These are phyloP conservation scores for Suhomyces maxii DNA, from an alignment of 1,139 yeast genomes.

Conservation along the genomic window DNA sequence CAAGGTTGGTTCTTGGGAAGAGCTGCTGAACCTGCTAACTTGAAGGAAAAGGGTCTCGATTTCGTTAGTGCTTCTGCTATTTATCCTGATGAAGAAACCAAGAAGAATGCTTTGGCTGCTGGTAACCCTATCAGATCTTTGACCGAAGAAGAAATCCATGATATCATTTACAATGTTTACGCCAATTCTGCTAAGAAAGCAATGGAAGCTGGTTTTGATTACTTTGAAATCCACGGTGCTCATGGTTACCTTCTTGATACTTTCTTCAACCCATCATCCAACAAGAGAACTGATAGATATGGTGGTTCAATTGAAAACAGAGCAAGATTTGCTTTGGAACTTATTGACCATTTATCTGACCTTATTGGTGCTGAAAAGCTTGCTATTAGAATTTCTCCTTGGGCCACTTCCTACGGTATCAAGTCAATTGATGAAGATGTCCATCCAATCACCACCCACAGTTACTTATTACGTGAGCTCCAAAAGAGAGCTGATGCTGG, in stretches of 20 bases:
- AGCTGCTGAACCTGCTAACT: slow-evolving; percentile 7
- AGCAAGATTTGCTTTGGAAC: slow-evolving; percentile 14
- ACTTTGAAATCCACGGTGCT: slow-evolving; percentile 18
- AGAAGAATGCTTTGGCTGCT: slow-evolving; percentile 12
- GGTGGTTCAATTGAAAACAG: slow-evolving; percentile 21
- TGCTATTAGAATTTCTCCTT: slow-evolving; percentile 65
- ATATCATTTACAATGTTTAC: slow-evolving; percentile 11
- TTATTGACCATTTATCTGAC: slow-evolving; percentile 27
- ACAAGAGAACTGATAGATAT: slow-evolving; percentile 19
- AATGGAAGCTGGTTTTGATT: slow-evolving; percentile 18
- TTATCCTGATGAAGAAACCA: slow-evolving; percentile 8
- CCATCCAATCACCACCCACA: slow-evolving; percentile 28
- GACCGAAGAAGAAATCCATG: slow-evolving; percentile 14
- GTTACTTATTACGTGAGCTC: slow-evolving; percentile 33
- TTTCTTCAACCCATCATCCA: slow-evolving; percentile 14
- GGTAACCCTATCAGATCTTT: slow-evolving; percentile 13
- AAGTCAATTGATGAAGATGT: slow-evolving; percentile 24
- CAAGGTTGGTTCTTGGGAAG: slow-evolving; percentile 17
- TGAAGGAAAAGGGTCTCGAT: slow-evolving; percentile 8
- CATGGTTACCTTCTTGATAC: slow-evolving; percentile 19
- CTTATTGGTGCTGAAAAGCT: slow-evolving; percentile 52
- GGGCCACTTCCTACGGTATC: slow-evolving; percentile 43
- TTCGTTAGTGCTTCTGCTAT: slow-evolving; percentile 11
- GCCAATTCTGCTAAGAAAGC: slow-evolving; percentile 21
- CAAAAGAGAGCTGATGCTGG: slow-evolving; percentile 41